Conservation (phyloP, 805 yeast species). For the Zygoascus biomembranicola region DNA sequence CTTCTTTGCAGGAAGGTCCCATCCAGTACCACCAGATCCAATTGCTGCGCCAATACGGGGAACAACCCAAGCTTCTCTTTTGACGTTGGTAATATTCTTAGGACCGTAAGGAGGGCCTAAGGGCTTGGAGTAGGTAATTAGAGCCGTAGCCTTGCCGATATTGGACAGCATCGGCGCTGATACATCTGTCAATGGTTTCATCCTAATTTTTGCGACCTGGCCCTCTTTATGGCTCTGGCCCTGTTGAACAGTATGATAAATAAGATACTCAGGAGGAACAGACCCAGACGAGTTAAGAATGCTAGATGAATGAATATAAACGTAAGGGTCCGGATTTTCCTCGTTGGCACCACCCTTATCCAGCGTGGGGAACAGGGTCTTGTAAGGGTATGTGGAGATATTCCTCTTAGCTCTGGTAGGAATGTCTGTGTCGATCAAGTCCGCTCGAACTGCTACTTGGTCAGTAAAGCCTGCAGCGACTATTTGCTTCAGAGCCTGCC, state of each 20-base stretch:
- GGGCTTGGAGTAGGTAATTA: slow-evolving; percentile 83
- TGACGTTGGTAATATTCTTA: slow-evolving; percentile 51
- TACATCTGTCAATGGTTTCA: slow-evolving; percentile 71
- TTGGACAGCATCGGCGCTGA: slow-evolving; percentile 68
- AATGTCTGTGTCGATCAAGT: slow-evolving; percentile 55
- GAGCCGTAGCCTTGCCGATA: slow-evolving; percentile 61
- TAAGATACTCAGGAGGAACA: slow-evolving; percentile 70
- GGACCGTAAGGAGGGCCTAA: slow-evolving; percentile 87
- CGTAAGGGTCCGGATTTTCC: slow-evolving; percentile 34
- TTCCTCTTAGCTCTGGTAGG: slow-evolving; percentile 48
- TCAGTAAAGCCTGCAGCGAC: slow-evolving; percentile 88
- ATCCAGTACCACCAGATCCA: slow-evolving; percentile 80
- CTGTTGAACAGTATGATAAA: slow-evolving; percentile 58
- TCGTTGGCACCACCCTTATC: background rate
- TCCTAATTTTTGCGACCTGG: slow-evolving; percentile 32
- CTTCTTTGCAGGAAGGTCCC: slow-evolving; percentile 81
- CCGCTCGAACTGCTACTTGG: slow-evolving; percentile 81
- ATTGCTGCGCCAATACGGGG: slow-evolving; percentile 82
- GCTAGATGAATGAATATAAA: slow-evolving; percentile 76
- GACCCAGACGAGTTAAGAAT: slow-evolving; percentile 52
- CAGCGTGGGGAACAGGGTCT: slow-evolving; percentile 38
- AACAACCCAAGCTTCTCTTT: slow-evolving; percentile 80
- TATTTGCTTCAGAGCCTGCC: slow-evolving; percentile 81
- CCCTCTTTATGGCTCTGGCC: slow-evolving; percentile 40
- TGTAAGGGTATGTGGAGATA: slow-evolving; percentile 46